Conservation (phyloP, 2,329 filamentous ascomycete genomes). For the Chrysoporthe puriensis region DNA sequence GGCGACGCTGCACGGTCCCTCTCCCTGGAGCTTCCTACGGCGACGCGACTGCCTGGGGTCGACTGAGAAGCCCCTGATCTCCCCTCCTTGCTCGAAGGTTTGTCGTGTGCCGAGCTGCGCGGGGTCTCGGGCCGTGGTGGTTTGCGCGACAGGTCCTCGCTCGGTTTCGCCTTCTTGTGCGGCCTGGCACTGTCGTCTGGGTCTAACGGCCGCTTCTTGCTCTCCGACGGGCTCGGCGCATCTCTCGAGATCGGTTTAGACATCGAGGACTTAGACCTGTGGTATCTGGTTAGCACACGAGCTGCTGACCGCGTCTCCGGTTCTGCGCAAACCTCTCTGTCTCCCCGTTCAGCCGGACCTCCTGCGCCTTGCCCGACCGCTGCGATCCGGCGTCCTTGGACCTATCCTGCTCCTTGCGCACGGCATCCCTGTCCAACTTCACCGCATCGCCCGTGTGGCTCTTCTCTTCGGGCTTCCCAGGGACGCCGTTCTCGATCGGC, state of each 20-base stretch:
- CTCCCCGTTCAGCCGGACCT: constrained; percentile 23
- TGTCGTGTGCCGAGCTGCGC: constrained; percentile 17
- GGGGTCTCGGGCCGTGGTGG: constrained; percentile 23
- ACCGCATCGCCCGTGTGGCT: constrained; percentile 29
- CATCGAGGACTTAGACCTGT: constrained; percentile 36
- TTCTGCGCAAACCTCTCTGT: constrained; percentile 26
- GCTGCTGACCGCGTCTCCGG: constrained; percentile 28
- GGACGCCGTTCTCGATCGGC: constrained; percentile 37
- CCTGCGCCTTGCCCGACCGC: constrained; percentile 22
- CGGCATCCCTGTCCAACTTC: constrained; percentile 27
- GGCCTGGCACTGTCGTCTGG: constrained; percentile 48
- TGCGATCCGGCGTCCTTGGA: constrained; percentile 25
- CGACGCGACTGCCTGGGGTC: constrained; percentile 18
- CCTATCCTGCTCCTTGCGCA: constrained; percentile 31
- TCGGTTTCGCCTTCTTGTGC: constrained; percentile 50
- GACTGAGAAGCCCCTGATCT: constrained; percentile 19
- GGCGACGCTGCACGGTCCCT: constrained; percentile 24
- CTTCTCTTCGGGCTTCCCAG: constrained; percentile 31
- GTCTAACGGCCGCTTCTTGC: constrained; percentile 52
- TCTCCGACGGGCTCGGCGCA: constrained; percentile 44
- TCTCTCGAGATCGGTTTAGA: constrained; percentile 35
- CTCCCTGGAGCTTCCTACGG: constrained; percentile 22
- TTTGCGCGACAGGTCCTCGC: constrained; percentile 24
- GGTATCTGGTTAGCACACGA: constrained; percentile 30
- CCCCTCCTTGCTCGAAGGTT: constrained; percentile 22